These are phyloP conservation scores for Aspergillus carbonarius DNA, from an alignment of 2,329 filamentous ascomycete genomes.

Conservation along the genomic window DNA sequence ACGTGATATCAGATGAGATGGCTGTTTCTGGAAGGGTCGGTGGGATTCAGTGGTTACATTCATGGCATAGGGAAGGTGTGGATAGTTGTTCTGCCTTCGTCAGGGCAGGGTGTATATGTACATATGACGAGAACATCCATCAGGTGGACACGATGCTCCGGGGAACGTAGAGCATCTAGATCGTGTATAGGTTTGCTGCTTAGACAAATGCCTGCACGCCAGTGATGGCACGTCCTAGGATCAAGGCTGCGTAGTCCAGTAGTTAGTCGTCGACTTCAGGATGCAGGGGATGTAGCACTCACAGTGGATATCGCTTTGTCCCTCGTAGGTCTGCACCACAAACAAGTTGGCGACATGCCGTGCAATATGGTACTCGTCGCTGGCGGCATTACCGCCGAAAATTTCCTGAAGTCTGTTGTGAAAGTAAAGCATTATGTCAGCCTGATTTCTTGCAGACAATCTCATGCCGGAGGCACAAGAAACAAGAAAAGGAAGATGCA, in stretches of 20 bases:
- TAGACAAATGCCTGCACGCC: constrained; percentile 78
- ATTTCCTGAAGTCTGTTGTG: constrained; percentile 78
- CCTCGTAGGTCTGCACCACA: constrained; percentile 97
- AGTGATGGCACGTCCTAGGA: constrained; percentile 67
- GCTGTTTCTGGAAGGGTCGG: not conserved
- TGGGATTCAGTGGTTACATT: not conserved
- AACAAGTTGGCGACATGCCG: constrained; percentile 95
- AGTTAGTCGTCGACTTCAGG: not conserved
- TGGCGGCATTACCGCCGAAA: constrained; percentile 97
- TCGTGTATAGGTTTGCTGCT: constrained; percentile 8
- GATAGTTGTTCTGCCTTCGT: not conserved
- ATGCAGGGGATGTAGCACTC: constrained; percentile 45
- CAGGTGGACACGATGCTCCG: not conserved
- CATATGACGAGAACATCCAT: not conserved
- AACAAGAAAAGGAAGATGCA: constrained; percentile 26
- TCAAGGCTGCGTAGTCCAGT: constrained; percentile 54
- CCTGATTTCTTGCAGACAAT: not conserved
- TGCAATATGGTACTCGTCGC: constrained; percentile 93
- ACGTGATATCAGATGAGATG: not conserved
- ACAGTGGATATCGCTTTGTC: constrained; percentile 97
- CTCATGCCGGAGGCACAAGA: not conserved
- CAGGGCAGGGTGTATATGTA: not conserved
- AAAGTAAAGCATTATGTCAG: constrained; percentile 10
- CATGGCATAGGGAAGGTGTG: not conserved
- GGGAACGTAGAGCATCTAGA: not conserved